phyloP scores from a whole-genome alignment of 148 eudicot genomes.

The Hydrangea macrophylla region DNA sequence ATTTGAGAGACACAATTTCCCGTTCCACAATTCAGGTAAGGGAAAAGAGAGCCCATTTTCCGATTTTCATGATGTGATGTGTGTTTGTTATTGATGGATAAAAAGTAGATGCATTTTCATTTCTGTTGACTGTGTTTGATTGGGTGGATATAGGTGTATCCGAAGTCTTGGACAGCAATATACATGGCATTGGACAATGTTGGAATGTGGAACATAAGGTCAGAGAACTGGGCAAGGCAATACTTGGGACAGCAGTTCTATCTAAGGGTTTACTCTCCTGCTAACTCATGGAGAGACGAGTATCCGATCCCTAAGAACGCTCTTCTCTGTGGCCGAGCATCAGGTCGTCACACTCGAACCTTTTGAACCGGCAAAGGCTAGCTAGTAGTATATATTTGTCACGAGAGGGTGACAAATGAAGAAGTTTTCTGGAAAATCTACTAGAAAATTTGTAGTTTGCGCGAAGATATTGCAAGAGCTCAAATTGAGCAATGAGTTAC shows the following conservation, averaged over 20 bases:
- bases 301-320: slow-evolving; percentile 86
- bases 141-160: slow-evolving; percentile 63
- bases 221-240: slow-evolving; percentile 83
- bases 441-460: neutral
- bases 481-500: slow-evolving; percentile 6
- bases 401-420: slow-evolving; percentile 47
- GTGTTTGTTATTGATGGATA: neutral
- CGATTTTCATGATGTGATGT: neutral
- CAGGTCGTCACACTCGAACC: slow-evolving; percentile 76
- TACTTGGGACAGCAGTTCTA: slow-evolving; percentile 91
- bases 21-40: slow-evolving; percentile 86
- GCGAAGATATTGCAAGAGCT: neutral
- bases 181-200: slow-evolving; percentile 79
- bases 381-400: no score
- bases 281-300: slow-evolving; percentile 71
- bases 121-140: neutral
- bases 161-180: slow-evolving; percentile 86
- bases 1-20: slow-evolving; percentile 83
- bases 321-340: slow-evolving; percentile 79
- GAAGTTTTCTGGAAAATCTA: neutral
- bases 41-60: neutral
- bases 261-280: slow-evolving; percentile 63
- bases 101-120: neutral
- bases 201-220: slow-evolving; percentile 95
- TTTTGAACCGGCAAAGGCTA: slow-evolving; percentile 18